Evolutionary conservation across 257 asterid species (phyloP).

Genomic region (Solanum raphanifolium): DNA sequence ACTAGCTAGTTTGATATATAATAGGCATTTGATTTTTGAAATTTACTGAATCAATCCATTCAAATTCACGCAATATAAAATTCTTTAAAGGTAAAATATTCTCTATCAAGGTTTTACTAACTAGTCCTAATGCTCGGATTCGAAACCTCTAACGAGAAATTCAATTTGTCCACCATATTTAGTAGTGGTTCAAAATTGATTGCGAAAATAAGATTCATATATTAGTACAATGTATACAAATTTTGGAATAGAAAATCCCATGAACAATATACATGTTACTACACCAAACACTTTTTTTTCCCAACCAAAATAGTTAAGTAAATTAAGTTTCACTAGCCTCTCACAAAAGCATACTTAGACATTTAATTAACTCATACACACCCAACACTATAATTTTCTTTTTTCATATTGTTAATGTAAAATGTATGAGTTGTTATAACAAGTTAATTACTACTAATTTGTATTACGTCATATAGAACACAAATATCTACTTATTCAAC

Average conservation of each 20-base stretch:
- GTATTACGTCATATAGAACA: not conserved
- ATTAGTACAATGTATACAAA: not conserved
- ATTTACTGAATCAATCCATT: not conserved
- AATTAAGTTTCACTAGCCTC: not conserved
- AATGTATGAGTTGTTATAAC: not conserved
- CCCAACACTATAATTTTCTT: not conserved
- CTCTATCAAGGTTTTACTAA: accelerated
- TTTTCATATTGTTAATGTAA: not conserved
- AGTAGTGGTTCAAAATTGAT: not conserved
- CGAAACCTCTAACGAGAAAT: not conserved
- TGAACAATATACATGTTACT: not conserved
- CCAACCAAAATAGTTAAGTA: not conserved
- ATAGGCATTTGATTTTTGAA: accelerated
- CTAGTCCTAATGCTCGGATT: accelerated
- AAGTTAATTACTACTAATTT: not conserved
- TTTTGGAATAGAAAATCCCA: not conserved
- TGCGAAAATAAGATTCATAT: too few species aligned
- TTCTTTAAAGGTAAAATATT: too few species aligned
- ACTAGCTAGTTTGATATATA: not conserved
- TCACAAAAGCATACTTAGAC: not conserved
- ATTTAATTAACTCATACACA: too few species aligned
- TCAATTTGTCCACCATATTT: not conserved
- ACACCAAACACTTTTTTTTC: not conserved
- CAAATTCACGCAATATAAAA: not conserved
- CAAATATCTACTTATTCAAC: too few species aligned